A percentile compares a stretch with the other conserved stretches of the same genome.
Evolutionary conservation across 345 rosid genomes (phyloP).

Genomic region (Garcia nutans): DNA sequence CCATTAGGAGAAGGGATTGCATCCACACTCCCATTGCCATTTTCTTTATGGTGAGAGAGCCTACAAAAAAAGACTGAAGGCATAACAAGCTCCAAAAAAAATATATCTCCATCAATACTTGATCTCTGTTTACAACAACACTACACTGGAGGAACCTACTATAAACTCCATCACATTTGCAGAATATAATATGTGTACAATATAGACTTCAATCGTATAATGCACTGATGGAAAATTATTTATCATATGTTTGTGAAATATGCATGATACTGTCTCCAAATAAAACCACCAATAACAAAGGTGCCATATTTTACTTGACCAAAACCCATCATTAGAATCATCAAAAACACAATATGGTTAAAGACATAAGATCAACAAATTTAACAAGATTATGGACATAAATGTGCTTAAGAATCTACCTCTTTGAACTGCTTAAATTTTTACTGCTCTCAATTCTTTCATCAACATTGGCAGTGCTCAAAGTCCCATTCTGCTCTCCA

Average conservation of each 20-base stretch:
- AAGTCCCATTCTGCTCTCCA: slow-evolving; percentile 32
- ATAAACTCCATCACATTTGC: background rate
- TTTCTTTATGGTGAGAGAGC: slow-evolving; percentile 40
- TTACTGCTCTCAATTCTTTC: slow-evolving; percentile 28
- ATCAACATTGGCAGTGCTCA: slow-evolving; percentile 24
- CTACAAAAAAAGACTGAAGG: slow-evolving; percentile 35
- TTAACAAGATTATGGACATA: background rate
- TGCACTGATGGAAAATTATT: background rate
- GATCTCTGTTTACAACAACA: background rate
- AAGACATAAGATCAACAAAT: slow-evolving; percentile 1
- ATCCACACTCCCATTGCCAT: slow-evolving; percentile 38
- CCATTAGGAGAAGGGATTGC: slow-evolving; percentile 35
- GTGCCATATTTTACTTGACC: background rate
- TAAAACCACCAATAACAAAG: background rate
- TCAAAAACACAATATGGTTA: background rate
- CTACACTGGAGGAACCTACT: background rate
- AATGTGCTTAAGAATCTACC: slow-evolving; percentile 33
- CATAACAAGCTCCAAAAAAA: background rate
- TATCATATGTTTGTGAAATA: background rate
- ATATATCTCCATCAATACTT: background rate
- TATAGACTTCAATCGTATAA: background rate
- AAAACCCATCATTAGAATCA: background rate
- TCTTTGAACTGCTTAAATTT: slow-evolving; percentile 22
- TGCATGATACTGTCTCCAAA: background rate
- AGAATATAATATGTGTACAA: background rate